phyloP scores from a whole-genome alignment of 257 asterid species.

The Petrea volubilis region DNA sequence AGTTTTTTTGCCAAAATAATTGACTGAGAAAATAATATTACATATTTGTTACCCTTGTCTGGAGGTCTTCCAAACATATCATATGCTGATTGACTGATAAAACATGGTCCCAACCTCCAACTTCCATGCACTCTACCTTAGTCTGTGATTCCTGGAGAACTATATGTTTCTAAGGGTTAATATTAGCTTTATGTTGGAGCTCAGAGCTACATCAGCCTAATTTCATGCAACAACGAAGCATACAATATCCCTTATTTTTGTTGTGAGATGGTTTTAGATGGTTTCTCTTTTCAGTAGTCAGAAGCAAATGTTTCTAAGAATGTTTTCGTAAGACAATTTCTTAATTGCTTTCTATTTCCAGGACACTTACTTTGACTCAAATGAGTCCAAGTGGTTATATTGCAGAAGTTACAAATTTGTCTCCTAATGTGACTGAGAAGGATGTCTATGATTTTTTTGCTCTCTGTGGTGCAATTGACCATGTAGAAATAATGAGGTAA shows the following conservation, averaged over 20 bases:
- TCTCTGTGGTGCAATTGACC: constrained; percentile 89
- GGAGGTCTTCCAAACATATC: neutral
- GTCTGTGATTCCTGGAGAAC: neutral
- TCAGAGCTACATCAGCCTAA: neutral
- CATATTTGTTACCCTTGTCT: neutral
- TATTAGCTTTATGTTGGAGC: neutral
- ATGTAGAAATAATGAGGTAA: constrained; percentile 88
- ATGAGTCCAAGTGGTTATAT: constrained; percentile 79
- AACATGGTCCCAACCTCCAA: no score
- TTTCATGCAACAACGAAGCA: neutral
- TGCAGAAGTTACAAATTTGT: constrained; percentile 77
- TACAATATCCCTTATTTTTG: neutral
- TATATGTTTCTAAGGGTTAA: neutral
- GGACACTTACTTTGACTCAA: constrained; percentile 14
- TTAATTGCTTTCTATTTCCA: constrained; percentile 5
- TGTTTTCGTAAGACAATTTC: constrained; percentile 6
- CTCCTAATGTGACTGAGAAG: constrained; percentile 79
- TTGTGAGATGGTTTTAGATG: constrained; percentile 9
- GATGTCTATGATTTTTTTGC: constrained; percentile 79
- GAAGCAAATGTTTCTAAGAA: constrained; percentile 12
- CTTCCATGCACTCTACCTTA: neutral
- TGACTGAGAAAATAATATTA: neutral
- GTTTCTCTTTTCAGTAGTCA: constrained; percentile 9
- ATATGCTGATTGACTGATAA: neutral
- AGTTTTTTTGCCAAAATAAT: neutral